These are phyloP conservation scores for Mesotaenium endlicherianum DNA, from an alignment of 139 green algal species.

Conservation along the genomic window DNA sequence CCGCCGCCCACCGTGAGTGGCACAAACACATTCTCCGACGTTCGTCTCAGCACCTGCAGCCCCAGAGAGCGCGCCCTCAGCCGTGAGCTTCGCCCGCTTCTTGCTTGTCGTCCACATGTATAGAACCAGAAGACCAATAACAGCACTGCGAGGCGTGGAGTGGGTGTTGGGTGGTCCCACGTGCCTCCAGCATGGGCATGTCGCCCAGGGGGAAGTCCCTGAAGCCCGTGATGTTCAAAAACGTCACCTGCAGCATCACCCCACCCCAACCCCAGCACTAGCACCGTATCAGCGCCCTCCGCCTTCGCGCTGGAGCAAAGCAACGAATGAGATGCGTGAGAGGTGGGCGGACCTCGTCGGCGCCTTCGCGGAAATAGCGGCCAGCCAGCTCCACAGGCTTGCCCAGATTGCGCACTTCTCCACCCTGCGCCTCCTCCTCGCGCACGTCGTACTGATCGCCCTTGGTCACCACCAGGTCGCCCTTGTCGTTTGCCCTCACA, in stretches of 20 bases:
- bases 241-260: conserved; percentile 67
- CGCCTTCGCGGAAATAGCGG: conserved; percentile 90
- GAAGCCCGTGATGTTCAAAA: conserved; percentile 99
- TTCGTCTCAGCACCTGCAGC: conserved; percentile 57
- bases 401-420: conserved; percentile 86
- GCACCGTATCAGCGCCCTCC: neutral
- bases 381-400: conserved; percentile 72
- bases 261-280: neutral
- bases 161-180: neutral
- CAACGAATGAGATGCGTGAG: too few relatives aligned
- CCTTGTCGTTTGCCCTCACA: conserved; percentile 89
- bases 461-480: conserved; percentile 82
- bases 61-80: neutral
- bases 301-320: too few relatives aligned
- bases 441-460: conserved; percentile 97
- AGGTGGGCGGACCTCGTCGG: conserved; percentile 77
- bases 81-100: neutral
- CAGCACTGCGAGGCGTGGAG: neutral
- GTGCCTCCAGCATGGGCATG: conserved; percentile 93
- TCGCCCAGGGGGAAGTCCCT: conserved; percentile 89
- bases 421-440: conserved; percentile 62
- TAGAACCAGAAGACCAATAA: neutral
- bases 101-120: neutral
- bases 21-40: conserved; percentile 95
- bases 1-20: conserved; percentile 95